Percentiles rank a stretch among this genome's conserved stretches.
Evolutionary conservation across 75 land plant genomes (phyloP).

Genomic region (Gnetum montanum): DNA sequence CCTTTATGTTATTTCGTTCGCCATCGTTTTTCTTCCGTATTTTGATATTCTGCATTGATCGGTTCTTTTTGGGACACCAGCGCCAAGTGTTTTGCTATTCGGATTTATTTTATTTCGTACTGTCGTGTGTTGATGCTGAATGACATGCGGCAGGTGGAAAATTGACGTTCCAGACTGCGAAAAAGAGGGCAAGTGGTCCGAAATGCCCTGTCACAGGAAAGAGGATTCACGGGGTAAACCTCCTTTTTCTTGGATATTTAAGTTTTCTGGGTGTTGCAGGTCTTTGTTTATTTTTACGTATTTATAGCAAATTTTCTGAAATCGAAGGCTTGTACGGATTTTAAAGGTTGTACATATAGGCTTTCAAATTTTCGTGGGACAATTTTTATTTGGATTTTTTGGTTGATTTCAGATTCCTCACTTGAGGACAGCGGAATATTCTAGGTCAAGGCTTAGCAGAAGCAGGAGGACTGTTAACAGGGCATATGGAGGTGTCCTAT

Average conservation of each 20-base stretch:
- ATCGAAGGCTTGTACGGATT: too few species aligned
- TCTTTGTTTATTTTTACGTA: background rate
- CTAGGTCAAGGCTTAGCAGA: conserved; percentile 50
- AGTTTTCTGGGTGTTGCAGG: background rate
- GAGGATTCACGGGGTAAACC: conserved; percentile 75
- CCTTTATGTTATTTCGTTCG: background rate
- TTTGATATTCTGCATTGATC: background rate
- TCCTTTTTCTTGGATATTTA: background rate
- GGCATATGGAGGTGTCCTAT: conserved; percentile 74
- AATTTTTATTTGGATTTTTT: conserved; percentile 1
- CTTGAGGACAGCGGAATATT: conserved; percentile 74
- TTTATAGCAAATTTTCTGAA: background rate
- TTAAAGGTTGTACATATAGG: too few species aligned
- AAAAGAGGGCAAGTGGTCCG: conserved; percentile 83
- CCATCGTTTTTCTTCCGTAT: background rate
- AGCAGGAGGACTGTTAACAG: conserved; percentile 76
- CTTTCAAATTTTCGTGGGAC: too few species aligned
- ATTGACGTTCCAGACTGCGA: conserved; percentile 63
- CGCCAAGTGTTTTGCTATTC: too few species aligned
- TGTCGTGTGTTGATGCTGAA: background rate
- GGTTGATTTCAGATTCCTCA: conserved; percentile 54
- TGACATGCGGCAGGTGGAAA: conserved; percentile 77
- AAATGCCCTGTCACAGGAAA: conserved; percentile 84
- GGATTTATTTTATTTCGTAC: background rate
- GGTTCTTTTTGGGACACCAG: background rate